Evolutionary conservation across 192 early-diverging fungal species (phyloP), one percentile per base, ranked within the genome.

Genomic region (Neocallimastix lanati): DNA sequence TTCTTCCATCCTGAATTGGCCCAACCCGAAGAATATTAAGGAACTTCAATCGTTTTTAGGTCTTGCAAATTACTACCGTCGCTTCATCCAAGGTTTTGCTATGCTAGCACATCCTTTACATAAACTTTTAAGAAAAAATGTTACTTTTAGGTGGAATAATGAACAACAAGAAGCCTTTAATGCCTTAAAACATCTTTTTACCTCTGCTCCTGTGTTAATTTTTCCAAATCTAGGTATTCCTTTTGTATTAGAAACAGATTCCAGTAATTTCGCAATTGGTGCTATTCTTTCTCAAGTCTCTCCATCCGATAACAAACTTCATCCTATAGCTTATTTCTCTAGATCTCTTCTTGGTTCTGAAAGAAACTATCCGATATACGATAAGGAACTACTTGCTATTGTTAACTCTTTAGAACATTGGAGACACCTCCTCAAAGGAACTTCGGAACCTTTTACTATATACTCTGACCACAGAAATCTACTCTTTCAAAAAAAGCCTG

Each of bases 401-500:
- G 40, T 85, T 21, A 79, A 83, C 76, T 28, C 83, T 6, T 81
- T 89, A 40, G 79, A 77, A 29, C 27, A 83, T 12, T 88, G 86
- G 84, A 28, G 82, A 1, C 80, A 81, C 15, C 83, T 84, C 27
- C 78, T 89, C 29, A 82, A 80, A 76, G 82, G 83, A 9, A 6
- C 80, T 28, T 30, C 37, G 0, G n/a, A 76, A 28, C 14, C 77
- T 4, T 81, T 88, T 29, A 81, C 77, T 6, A 82, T 88, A 0
- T 80, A 78, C 78, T 83, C 84, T 2, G 84, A 88, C 77, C 88
- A 88, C 40, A 80, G 81, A 27, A 86, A 86, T 77, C 78, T 87
- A 33, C 30, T 33, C 11, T 33, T 33, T 33, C 30, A 33, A 33
- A 33, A 33, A 11, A 33, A 33, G 11, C 30, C 30, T 3, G 30